Evolutionary conservation across 257 asterid species (phyloP).

Genomic region (Solanum verrucosum): DNA sequence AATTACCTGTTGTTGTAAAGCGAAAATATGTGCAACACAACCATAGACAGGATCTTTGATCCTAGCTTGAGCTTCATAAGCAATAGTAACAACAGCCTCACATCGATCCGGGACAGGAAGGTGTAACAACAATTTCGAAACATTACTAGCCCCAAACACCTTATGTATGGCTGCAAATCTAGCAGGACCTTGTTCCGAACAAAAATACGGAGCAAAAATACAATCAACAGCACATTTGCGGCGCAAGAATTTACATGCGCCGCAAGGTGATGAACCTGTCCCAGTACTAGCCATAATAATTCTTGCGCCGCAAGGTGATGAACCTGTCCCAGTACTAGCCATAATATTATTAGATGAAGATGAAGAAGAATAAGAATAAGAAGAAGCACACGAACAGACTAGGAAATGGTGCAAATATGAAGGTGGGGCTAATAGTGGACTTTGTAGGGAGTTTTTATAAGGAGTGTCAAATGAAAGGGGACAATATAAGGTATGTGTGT

Average conservation of each 20-base stretch:
- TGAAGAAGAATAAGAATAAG: not conserved
- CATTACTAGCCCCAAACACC: conserved; percentile 94
- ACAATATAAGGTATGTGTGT: conserved; percentile 49
- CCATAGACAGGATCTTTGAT: conserved; percentile 83
- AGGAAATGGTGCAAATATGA: conserved; percentile 12
- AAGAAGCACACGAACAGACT: conserved; percentile 51
- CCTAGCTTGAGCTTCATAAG: conserved; percentile 92
- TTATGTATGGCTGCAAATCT: conserved; percentile 86
- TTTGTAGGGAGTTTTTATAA: conserved; percentile 19
- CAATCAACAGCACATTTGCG: conserved; percentile 77
- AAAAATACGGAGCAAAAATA: conserved; percentile 70
- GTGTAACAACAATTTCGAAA: conserved; percentile 61
- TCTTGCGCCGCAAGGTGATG: conserved; percentile 98
- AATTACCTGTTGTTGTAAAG: conserved; percentile 77
- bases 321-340: conserved; percentile 31
- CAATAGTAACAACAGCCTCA: conserved; percentile 77
- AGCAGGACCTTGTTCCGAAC: conserved; percentile 86
- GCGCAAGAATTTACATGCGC: conserved; percentile 91
- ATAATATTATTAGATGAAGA: not conserved
- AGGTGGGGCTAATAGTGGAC: conserved; percentile 7
- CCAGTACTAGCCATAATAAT: conserved; percentile 13
- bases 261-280: conserved; percentile 81
- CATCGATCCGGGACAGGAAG: conserved; percentile 60
- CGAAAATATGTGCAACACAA: conserved; percentile 67
- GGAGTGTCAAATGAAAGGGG: conserved; percentile 19